Percentiles rank a stretch among this genome's conserved stretches.
phyloP scores from a whole-genome alignment of 495 filamentous ascomycete species.

The Sabuloglossum arenarium region DNA sequence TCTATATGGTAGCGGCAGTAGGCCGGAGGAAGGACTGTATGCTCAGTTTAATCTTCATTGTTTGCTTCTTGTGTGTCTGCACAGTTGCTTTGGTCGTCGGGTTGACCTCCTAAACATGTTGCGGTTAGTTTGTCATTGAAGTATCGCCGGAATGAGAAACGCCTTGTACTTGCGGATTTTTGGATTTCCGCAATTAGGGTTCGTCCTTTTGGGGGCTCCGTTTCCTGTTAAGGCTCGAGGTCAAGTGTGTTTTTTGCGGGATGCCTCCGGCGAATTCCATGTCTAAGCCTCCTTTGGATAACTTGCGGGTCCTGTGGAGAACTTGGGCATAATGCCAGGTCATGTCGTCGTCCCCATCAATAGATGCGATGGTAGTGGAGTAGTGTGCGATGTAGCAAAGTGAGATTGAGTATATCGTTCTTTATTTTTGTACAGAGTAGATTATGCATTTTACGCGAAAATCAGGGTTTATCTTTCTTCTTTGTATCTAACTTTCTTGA shows the following conservation, averaged over 20 bases:
- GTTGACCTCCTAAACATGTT: background rate
- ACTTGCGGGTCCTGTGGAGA: too few relatives aligned
- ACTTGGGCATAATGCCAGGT: too few relatives aligned
- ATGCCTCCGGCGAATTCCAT: background rate
- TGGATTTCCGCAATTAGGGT: background rate
- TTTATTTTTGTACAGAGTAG: too few relatives aligned
- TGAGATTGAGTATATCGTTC: too few relatives aligned
- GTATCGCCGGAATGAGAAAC: background rate
- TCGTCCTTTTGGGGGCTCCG: background rate
- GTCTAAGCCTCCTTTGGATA: background rate
- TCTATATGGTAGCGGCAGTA: too few relatives aligned
- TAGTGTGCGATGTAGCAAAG: too few relatives aligned
- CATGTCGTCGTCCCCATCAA: too few relatives aligned
- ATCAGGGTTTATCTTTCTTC: too few relatives aligned
- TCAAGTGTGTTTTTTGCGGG: background rate
- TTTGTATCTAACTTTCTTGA: too few relatives aligned
- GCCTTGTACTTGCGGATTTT: background rate
- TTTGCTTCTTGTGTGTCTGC: background rate
- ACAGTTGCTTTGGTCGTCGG: background rate
- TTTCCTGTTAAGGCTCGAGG: background rate
- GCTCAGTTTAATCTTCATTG: background rate
- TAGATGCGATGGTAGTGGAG: too few relatives aligned
- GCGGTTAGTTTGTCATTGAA: background rate
- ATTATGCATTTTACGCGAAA: too few relatives aligned
- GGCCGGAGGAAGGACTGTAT: too few relatives aligned